Base-by-base conservation (phyloP, 1,139 yeast genomes). In the Suhomyces guaymorum region DNA sequence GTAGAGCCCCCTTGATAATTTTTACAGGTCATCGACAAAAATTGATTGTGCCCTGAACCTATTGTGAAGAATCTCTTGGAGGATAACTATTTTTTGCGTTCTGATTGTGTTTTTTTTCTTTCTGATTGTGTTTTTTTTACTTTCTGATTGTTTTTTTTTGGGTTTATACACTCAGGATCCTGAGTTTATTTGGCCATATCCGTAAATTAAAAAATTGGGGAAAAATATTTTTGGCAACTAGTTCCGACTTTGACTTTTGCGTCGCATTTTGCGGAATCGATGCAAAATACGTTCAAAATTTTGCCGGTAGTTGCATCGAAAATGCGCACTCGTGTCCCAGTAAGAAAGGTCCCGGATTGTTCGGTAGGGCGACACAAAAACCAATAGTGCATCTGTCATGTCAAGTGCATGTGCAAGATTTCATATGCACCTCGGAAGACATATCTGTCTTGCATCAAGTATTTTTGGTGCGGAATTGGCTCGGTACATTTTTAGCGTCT, bases 1-100 rank as follows among this genome's bases (percentile, higher is more conserved):
- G 23, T 27, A 27, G 24, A 21, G 33, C 35, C 36, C 36, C 36
- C 32, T 26, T 29, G 26, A 36, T 36, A 36, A 19, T 13, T 15
- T 13, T 11, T 23, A 29, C 30, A 36, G 33, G 32, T 32, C 36
- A 36, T 36, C 36, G 32, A 21, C 26, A 33, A 33, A 33, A 28
- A 11, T 14, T 12, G 9, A 18, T 15, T 30, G 2, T 10, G 26
- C 20, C 13, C 31, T 5, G 14, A 31, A 7, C 15, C 12, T 24
- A 32, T 32, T 32, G 36, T n/a, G n/a, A n/a, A n/a, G n/a, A n/a
- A n/a, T n/a, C n/a, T n/a, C n/a, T n/a, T n/a, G n/a, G n/a, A n/a
- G n/a, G n/a, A n/a, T n/a, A n/a, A n/a, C n/a, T n/a, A n/a, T n/a
- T n/a, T n/a, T n/a, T n/a, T n/a, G n/a, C n/a, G n/a, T n/a, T n/a